Evolutionary conservation across 306 rosid species (phyloP), one percentile per base, ranked within the genome.

Genomic region (Ochetophila trinervis): DNA sequence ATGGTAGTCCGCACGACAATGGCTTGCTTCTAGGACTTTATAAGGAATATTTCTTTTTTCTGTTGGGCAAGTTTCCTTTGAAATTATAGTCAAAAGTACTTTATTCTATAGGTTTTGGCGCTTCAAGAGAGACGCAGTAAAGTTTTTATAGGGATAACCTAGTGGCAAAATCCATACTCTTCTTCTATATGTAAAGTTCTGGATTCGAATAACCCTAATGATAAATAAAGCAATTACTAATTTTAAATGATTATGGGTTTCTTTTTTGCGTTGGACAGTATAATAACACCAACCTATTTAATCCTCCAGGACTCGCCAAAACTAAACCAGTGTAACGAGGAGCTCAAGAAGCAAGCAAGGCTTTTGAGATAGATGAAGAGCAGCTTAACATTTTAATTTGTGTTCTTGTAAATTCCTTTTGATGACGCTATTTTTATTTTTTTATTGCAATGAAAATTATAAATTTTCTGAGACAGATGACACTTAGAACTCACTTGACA

Each of bases 261-360:
- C 17, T 36, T 13, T 40, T 52, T 10, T n/a, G 9, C 20, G 34
- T 58, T 55, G 61, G 59, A 45, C 52, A n/a, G 60, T 68, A 54
- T 57, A 40, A 62, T 5, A 3, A 57, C 54, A 14, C 51, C 37
- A 37, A 75, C 53, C 18, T 73, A 32, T 60, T 64, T 15, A 54
- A 18, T 32, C 6, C 44, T 36, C 73, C 80, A 92, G 98, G 98
- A 92, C 73, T 6, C 58, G 53, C 92, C 86, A 52, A 92, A 92
- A 70, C 91, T 80, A 20, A 89, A 92, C 78, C 96, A 96, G 0
- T 89, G 86, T 60, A 75, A 86, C 9, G 98, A 92, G 78, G 68
- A 89, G 85, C 68, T 92, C 89, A 92, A 78, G 95, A 92, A 74
- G 98, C 95, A 53, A 87, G 89, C 65, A 92, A 86, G 74, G 95